Conservation (phyloP, 139 green algal species). For the Bryopsis sp. region DNA sequence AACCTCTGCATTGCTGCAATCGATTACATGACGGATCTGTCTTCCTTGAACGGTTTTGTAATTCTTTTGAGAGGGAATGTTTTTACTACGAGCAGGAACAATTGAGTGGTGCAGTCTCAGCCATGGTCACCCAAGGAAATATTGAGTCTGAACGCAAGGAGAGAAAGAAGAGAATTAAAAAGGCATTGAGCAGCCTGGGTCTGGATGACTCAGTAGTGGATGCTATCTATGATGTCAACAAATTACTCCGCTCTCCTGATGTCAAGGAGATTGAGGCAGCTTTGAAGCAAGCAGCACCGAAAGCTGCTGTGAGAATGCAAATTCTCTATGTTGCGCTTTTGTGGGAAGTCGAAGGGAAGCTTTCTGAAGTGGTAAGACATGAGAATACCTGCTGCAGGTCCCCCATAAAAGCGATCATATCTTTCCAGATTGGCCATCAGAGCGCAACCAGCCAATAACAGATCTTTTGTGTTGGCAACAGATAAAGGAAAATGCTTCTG, state of each 20-base stretch:
- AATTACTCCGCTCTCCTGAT: not conserved
- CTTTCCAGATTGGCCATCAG: too few species aligned
- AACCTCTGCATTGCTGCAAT: too few species aligned
- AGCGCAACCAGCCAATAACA: not conserved
- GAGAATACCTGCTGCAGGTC: too few species aligned
- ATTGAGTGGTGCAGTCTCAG: slow-evolving; percentile 71
- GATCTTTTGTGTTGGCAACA: not conserved
- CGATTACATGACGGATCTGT: too few species aligned
- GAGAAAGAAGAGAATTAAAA: slow-evolving; percentile 16
- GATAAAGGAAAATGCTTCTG: not conserved
- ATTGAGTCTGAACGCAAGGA: slow-evolving; percentile 66
- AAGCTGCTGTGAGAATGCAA: slow-evolving; percentile 7
- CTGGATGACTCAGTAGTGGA: not conserved
- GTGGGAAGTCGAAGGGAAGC: not conserved
- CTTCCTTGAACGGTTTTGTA: too few species aligned
- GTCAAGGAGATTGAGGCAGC: not conserved
- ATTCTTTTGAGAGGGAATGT: too few species aligned
- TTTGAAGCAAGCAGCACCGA: not conserved
- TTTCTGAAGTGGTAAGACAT: not conserved
- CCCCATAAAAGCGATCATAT: too few species aligned
- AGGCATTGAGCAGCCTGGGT: not conserved
- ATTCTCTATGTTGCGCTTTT: slow-evolving; percentile 6
- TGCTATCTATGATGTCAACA: slow-evolving; percentile 6
- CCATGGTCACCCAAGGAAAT: slow-evolving; percentile 81
- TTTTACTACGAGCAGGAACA: slow-evolving; percentile 74